Conservation (phyloP, 306 rosid genomes). For the Medicago arabica region DNA sequence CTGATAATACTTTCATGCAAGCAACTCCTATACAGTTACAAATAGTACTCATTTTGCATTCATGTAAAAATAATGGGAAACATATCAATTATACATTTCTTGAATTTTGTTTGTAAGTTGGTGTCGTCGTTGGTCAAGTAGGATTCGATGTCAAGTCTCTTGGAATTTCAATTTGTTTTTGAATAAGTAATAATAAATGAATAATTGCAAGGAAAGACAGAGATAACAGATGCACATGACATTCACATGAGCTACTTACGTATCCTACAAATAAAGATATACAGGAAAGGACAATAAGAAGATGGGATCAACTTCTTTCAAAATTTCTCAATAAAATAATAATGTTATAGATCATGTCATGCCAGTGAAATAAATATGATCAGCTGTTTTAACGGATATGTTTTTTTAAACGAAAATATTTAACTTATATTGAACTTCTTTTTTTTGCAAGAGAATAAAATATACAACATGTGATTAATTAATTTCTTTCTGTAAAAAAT, state of each 20-base stretch:
- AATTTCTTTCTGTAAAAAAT: no score
- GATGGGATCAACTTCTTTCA: slow-evolving; percentile 37
- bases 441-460: no score
- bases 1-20: no score
- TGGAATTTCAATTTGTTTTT: slow-evolving; percentile 3
- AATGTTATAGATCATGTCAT: neutral
- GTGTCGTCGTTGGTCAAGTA: slow-evolving; percentile 39
- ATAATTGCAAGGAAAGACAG: slow-evolving; percentile 32
- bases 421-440: neutral
- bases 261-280: slow-evolving; percentile 10
- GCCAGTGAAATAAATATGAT: slow-evolving; percentile 1
- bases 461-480: no score
- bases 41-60: neutral
- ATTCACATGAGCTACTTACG: slow-evolving; percentile 40
- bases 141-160: slow-evolving; percentile 25
- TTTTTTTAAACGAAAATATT: neutral
- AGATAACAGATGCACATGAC: slow-evolving; percentile 49
- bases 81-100: no score
- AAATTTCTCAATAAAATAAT: slow-evolving; percentile 15
- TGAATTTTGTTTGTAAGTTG: slow-evolving; percentile 34
- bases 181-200: neutral
- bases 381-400: neutral
- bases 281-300: slow-evolving; percentile 12
- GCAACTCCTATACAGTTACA: neutral
- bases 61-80: no score